Percentiles rank a stretch among this genome's conserved stretches.
These are phyloP conservation scores for Trametes gibbosa DNA, from an alignment of 768 basidiomycete genomes.

Conservation along the genomic window DNA sequence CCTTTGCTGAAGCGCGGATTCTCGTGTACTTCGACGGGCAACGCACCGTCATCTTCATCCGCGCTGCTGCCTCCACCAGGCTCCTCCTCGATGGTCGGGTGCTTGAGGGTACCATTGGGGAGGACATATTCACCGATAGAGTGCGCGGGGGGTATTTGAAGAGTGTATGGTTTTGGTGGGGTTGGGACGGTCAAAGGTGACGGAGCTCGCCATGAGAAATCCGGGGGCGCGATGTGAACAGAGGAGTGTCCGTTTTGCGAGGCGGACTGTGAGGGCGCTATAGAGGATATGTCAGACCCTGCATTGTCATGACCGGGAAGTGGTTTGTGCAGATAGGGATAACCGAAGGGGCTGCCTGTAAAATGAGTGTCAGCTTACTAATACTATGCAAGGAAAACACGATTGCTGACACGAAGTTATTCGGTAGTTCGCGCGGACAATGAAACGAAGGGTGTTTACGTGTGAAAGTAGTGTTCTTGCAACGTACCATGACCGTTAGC, in stretches of 20 bases:
- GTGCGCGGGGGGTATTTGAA: conserved; percentile 52
- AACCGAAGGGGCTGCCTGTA: conserved; percentile 7
- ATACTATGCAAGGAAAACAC: not conserved
- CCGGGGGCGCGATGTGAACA: not conserved
- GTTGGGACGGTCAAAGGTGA: conserved; percentile 17
- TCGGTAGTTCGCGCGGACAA: not conserved
- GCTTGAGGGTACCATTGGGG: conserved; percentile 22
- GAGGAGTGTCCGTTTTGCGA: conserved; percentile 48
- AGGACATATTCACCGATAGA: conserved; percentile 40
- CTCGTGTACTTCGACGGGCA: conserved; percentile 47
- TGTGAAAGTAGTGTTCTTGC: not conserved
- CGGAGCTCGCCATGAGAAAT: conserved; percentile 17
- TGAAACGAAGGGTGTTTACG: not conserved
- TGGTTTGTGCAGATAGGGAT: conserved; percentile 23
- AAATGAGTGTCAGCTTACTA: not conserved
- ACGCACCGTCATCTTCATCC: conserved; percentile 35
- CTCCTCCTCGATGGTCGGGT: conserved; percentile 23
- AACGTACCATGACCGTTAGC: conserved; percentile 32
- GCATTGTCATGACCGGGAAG: conserved; percentile 18
- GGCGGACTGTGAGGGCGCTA: conserved; percentile 75
- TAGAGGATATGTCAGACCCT: conserved; percentile 57
- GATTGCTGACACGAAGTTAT: conserved; percentile 1
- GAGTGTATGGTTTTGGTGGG: conserved; percentile 22
- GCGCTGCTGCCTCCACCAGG: conserved; percentile 32
- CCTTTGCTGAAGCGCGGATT: conserved; percentile 47